phyloP scores from a whole-genome alignment of 768 basidiomycete species.

The Ramaria sp. region DNA sequence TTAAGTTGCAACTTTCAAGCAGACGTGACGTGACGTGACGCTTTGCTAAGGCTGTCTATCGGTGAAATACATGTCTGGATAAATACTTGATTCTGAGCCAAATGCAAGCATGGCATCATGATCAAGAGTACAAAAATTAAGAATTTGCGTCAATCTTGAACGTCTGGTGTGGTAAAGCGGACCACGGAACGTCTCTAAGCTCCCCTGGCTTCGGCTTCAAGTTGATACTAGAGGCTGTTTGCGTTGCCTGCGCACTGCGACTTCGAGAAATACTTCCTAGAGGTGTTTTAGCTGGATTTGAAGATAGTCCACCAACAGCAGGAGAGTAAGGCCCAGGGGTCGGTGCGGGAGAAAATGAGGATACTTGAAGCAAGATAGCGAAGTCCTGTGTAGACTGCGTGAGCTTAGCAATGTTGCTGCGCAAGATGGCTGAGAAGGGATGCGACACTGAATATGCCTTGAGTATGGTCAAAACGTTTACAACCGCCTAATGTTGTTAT shows the following conservation, averaged over 20 bases:
- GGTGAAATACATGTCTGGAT: background rate
- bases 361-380: slow-evolving; percentile 76
- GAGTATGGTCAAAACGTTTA: slow-evolving; percentile 63
- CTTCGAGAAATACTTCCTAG: slow-evolving; percentile 41
- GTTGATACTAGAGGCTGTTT: slow-evolving; percentile 33
- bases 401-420: slow-evolving; percentile 62
- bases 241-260: slow-evolving; percentile 32
- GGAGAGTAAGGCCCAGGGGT: slow-evolving; percentile 54
- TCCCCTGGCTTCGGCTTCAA: slow-evolving; percentile 22
- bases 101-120: background rate
- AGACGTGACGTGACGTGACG: background rate
- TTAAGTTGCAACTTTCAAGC: background rate
- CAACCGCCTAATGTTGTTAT: slow-evolving; percentile 44
- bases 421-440: slow-evolving; percentile 49
- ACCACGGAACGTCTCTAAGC: slow-evolving; percentile 36
- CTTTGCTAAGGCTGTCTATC: background rate
- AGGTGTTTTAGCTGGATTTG: slow-evolving; percentile 15
- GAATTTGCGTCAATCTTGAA: slow-evolving; percentile 28
- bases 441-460: slow-evolving; percentile 49
- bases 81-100: background rate
- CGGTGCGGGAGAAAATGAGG: slow-evolving; percentile 58
- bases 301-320: slow-evolving; percentile 24
- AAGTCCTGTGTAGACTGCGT: slow-evolving; percentile 82
- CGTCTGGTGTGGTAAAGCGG: slow-evolving; percentile 40
- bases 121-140: background rate